Conservation (phyloP, 1,139 yeast species). For the Lodderomyces pseudojiufengensis region DNA sequence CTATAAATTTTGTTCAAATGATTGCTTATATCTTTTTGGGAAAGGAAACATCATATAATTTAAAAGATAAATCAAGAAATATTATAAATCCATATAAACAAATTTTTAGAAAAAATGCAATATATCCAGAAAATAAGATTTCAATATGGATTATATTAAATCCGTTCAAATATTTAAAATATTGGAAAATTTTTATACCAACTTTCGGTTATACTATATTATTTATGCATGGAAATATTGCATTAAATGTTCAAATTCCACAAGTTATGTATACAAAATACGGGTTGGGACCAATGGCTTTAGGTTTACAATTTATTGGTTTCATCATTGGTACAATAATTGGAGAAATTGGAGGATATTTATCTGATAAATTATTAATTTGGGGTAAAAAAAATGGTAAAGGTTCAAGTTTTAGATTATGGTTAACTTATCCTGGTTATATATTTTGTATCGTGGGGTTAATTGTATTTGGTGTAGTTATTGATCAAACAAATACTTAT, state of each 20-base stretch:
- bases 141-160: conserved; percentile 8
- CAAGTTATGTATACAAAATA: conserved; percentile 15
- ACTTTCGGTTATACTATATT: conserved; percentile 17
- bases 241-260: conserved; percentile 19
- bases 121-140: conserved; percentile 8
- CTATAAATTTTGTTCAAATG: conserved; percentile 15
- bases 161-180: conserved; percentile 13
- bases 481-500: conserved; percentile 14
- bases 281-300: conserved; percentile 16
- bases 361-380: conserved; percentile 17
- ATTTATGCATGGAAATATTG: conserved; percentile 19
- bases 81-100: conserved; percentile 8
- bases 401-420: conserved; percentile 13
- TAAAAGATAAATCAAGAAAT: conserved; percentile 9
- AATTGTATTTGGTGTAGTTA: conserved; percentile 16
- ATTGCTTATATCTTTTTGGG: conserved; percentile 16
- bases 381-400: conserved; percentile 8
- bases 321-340: conserved; percentile 17
- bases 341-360: conserved; percentile 21
- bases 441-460: conserved; percentile 15
- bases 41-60: conserved; percentile 17
- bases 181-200: conserved; percentile 13
- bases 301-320: conserved; percentile 19
- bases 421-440: conserved; percentile 19
- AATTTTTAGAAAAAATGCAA: conserved; percentile 5